Conservation (phyloP, 495 filamentous ascomycete genomes). For the Annulohypoxylon maeteangense region DNA sequence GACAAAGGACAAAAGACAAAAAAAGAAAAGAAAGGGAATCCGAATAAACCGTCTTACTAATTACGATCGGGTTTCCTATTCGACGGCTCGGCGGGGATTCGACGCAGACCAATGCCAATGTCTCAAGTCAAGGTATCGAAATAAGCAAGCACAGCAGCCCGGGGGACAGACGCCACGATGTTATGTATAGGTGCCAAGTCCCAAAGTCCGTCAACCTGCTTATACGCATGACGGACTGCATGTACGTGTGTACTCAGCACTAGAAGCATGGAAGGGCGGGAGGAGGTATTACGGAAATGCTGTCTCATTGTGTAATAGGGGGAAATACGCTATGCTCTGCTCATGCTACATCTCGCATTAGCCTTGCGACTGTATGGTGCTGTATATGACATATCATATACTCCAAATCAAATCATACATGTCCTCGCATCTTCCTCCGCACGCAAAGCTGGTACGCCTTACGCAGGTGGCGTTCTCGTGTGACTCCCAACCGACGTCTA, state of each 20-base stretch:
- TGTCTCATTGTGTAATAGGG: constrained; percentile 2
- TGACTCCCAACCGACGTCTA: background rate
- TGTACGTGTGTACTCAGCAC: constrained; percentile 17
- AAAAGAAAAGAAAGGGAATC: background rate
- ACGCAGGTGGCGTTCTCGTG: constrained; percentile 15
- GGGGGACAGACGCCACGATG: background rate
- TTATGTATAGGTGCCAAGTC: constrained; percentile 29
- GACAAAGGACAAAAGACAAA: background rate
- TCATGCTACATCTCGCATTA: constrained; percentile 8
- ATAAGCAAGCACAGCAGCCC: background rate
- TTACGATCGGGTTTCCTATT: constrained; percentile 17
- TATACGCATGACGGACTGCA: constrained; percentile 28
- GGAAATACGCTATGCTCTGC: constrained; percentile 17
- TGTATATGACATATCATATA: constrained; percentile 39
- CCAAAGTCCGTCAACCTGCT: constrained; percentile 18
- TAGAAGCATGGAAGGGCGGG: background rate
- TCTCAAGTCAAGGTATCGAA: background rate
- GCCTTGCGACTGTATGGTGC: constrained; percentile 16
- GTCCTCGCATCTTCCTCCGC: constrained; percentile 7
- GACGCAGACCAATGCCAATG: background rate
- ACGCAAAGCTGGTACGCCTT: background rate
- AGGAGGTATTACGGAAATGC: constrained; percentile 11
- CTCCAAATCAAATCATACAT: constrained; percentile 13
- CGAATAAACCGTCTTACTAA: background rate
- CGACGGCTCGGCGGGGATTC: constrained; percentile 5